Conservation (phyloP, 495 filamentous ascomycete genomes). For the Delitschia confertaspora region DNA sequence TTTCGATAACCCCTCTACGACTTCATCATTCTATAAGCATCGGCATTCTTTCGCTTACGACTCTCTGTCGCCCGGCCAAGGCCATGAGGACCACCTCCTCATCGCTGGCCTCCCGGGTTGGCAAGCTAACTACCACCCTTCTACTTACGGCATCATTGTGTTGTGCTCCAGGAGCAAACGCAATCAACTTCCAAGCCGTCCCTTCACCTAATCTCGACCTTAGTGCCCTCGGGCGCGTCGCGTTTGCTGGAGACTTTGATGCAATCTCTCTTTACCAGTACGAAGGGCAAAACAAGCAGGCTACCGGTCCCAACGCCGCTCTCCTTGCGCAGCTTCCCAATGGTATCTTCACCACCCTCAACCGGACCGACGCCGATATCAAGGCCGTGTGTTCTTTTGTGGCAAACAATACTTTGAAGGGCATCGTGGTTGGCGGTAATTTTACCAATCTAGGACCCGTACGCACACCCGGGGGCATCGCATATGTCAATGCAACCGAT, state of each 20-base stretch:
- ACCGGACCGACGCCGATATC: slow-evolving; percentile 71
- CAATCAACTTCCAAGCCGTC: slow-evolving; percentile 61
- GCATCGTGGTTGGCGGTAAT: slow-evolving; percentile 83
- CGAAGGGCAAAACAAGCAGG: slow-evolving; percentile 62
- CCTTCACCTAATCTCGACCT: slow-evolving; percentile 75
- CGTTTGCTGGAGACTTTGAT: slow-evolving; percentile 82
- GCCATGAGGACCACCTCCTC: slow-evolving; percentile 30
- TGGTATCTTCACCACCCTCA: slow-evolving; percentile 66
- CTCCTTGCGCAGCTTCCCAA: slow-evolving; percentile 79
- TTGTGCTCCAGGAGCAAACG: slow-evolving; percentile 41
- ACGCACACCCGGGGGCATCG: slow-evolving; percentile 64
- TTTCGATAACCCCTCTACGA: neutral
- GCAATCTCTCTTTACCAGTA: slow-evolving; percentile 86
- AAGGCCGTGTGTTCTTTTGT: slow-evolving; percentile 77
- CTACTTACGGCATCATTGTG: slow-evolving; percentile 22
- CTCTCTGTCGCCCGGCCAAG: slow-evolving; percentile 11
- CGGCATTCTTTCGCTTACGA: slow-evolving; percentile 2
- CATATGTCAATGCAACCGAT: slow-evolving; percentile 65
- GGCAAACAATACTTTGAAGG: slow-evolving; percentile 53
- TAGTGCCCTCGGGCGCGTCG: slow-evolving; percentile 69
- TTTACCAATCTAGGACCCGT: slow-evolving; percentile 84
- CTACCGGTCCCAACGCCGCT: slow-evolving; percentile 62
- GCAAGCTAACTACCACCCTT: slow-evolving; percentile 22
- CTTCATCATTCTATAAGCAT: neutral
- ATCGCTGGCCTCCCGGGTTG: slow-evolving; percentile 26